Base-by-base conservation (phyloP, 495 filamentous ascomycete genomes). In the Neurospora sp. region DNA sequence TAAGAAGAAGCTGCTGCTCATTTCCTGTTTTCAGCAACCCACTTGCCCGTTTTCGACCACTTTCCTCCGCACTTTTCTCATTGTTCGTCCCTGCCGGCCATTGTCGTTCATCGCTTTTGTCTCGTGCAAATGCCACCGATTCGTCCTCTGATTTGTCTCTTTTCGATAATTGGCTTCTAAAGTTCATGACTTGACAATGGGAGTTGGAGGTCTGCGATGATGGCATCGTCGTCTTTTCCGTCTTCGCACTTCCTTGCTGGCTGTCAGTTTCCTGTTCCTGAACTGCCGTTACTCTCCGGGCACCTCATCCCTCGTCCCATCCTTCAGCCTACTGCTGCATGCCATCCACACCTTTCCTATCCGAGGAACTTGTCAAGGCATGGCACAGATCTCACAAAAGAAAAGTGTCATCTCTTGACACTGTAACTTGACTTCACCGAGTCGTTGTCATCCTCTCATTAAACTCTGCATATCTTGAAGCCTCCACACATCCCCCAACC, bases 1-100 rank as follows among this genome's bases (percentile, higher is more conserved):
- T 78, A 82, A 82, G 79, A 78, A 82, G 80, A 76, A 82, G 79
- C 75, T 77, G 75, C 69, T 70, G 48, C 35, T 73, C 70, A 22
- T 76, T 74, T 40, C 76, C 44, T 72, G 68, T 59, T 72, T 76
- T 71, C 71, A 44, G 74, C 68, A 72, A 69, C 38, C 68, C 78
- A 72, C 76, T 79, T 78, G 70, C 38, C 73, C 76, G 20, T 66
- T 76, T 76, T 74, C 61, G 71, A 71, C 35, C 70, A 44, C 44
- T 59, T 71, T 27, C 44, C 44, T 59, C 70, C 70, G 44, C 31
- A 71, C 39, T 71, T 38, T 71, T 31, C 27, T 59, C 44, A 12
- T 31, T 71, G 53, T 66, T 35, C 53, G 53, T 66, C 7, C 11
- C 1, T 31, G 48, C 22, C 53, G 6, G 53, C 22, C 48, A 59